Evolutionary conservation across 352 stramenopile species (phyloP).

Genomic region (Phytophthora cryptogea): DNA sequence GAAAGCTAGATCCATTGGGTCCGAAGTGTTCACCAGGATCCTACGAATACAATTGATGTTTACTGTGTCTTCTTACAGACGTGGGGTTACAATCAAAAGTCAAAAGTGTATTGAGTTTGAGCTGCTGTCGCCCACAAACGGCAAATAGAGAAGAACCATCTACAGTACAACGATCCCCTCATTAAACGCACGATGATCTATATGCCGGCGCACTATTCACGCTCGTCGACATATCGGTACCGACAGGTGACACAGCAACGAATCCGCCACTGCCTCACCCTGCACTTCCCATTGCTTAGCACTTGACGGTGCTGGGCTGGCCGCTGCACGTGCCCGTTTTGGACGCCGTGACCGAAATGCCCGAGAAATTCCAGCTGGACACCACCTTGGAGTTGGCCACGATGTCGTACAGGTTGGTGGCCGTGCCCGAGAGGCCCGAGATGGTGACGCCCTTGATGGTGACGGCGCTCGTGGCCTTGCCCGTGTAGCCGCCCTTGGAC

Average conservation of each 20-base stretch:
- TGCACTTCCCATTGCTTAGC: constrained; percentile 8
- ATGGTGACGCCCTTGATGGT: constrained; percentile 10
- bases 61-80: background rate
- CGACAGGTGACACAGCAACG: constrained; percentile 2
- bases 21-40: too few relatives aligned
- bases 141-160: background rate
- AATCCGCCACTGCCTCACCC: background rate
- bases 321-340: constrained; percentile 25
- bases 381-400: constrained; percentile 22
- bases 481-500: constrained; percentile 25
- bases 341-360: constrained; percentile 18
- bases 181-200: background rate
- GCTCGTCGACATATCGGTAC: background rate
- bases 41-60: background rate
- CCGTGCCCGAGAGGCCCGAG: constrained; percentile 13
- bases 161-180: background rate
- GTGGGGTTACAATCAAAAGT: background rate
- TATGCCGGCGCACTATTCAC: background rate
- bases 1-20: too few relatives aligned
- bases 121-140: background rate
- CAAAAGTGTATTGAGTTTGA: background rate
- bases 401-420: constrained; percentile 27
- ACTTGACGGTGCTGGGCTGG: constrained; percentile 26
- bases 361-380: constrained; percentile 28
- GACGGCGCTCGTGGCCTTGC: constrained; percentile 5